phyloP scores from a whole-genome alignment of 129 eudicot genomes.

The Logfia minima region DNA sequence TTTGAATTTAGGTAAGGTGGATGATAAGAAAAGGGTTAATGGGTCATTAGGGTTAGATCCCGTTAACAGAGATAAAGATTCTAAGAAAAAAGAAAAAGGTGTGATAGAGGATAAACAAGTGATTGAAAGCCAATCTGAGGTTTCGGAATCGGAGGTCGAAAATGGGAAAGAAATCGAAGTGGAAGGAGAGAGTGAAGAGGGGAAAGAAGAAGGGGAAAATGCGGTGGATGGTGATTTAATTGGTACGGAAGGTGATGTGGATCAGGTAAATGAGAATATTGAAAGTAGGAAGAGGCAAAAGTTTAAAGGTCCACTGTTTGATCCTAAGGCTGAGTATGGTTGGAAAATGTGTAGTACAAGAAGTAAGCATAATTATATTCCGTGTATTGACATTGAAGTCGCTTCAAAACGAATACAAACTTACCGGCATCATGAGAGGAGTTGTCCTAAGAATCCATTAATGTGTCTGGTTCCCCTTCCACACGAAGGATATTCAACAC shows the following conservation, averaged over 20 bases:
- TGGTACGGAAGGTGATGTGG: constrained; percentile 37
- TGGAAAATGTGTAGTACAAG: constrained; percentile 83
- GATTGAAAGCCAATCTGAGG: constrained; percentile 28
- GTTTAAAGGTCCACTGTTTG: constrained; percentile 68
- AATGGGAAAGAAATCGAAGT: constrained; percentile 30
- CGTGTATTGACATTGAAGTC: constrained; percentile 83
- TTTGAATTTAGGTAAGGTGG: constrained; percentile 36
- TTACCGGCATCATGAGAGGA: constrained; percentile 84
- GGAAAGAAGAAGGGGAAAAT: constrained; percentile 37
- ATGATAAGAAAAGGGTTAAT: constrained; percentile 43
- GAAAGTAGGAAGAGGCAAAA: constrained; percentile 47
- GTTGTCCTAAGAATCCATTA: constrained; percentile 66
- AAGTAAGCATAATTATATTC: constrained; percentile 96
- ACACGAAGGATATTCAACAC: constrained; percentile 69
- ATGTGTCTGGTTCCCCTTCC: constrained; percentile 97
- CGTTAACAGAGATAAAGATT: constrained; percentile 21
- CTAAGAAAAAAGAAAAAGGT: constrained; percentile 34
- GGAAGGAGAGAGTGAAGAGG: constrained; percentile 40
- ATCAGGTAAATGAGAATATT: constrained; percentile 42
- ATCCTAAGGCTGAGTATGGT: constrained; percentile 64
- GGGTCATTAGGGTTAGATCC: constrained; percentile 45
- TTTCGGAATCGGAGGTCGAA: constrained; percentile 22
- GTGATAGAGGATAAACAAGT: constrained; percentile 31
- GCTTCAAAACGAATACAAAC: constrained; percentile 48
- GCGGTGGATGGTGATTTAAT: constrained; percentile 44